Evolutionary conservation across 495 filamentous ascomycete species (phyloP), one percentile per base, ranked within the genome.

Genomic region (Recurvomyces mirabilis): DNA sequence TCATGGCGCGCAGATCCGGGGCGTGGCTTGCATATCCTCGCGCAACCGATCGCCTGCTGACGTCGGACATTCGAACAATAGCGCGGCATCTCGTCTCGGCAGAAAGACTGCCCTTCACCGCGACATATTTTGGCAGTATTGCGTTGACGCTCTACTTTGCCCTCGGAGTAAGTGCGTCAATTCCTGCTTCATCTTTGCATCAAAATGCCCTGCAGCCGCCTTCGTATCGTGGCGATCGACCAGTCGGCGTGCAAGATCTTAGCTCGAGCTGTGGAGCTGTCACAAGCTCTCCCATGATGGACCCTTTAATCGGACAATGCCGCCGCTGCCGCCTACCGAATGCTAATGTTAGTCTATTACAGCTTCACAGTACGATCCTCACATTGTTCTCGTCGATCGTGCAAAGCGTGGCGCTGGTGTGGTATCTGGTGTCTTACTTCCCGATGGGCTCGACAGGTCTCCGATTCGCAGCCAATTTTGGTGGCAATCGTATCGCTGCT

Each of bases 371-470:
- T 54, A 82, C 81, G 21, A 55, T 89, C 53, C 77, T 95, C 47
- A 94, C 91, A 21, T 66, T 96, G 24, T 63, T 95, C 51, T 80
- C 85, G 18, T 77, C 83, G 37, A 71, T 95, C 51, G 66, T 84
- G 55, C 91, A 98, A 60, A 66, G 95, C 38, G 79, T 75, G 39
- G 79, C 80, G 38, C 70, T 96, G 34, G 46, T 87, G 21, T 98
- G 91, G 89, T 96, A 96, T 65, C 70, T 94, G 9, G 81, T 98
- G 64, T 91, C 83, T 66, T 98, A 98, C 67, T 98, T 98, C 61
- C 91, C 91, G 2, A 93, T 95, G 87, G 91, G 91, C 19, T 84
- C 82, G 38, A 86, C 77, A 38, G 86, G 89, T 15, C 65, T 95
- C 49, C 79, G 88, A 51, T 81, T 93, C 53, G 87, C 86, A 55